These are phyloP conservation scores for Purpureocillium lavendulum DNA, from an alignment of 2,329 filamentous ascomycete species.

Conservation along the genomic window DNA sequence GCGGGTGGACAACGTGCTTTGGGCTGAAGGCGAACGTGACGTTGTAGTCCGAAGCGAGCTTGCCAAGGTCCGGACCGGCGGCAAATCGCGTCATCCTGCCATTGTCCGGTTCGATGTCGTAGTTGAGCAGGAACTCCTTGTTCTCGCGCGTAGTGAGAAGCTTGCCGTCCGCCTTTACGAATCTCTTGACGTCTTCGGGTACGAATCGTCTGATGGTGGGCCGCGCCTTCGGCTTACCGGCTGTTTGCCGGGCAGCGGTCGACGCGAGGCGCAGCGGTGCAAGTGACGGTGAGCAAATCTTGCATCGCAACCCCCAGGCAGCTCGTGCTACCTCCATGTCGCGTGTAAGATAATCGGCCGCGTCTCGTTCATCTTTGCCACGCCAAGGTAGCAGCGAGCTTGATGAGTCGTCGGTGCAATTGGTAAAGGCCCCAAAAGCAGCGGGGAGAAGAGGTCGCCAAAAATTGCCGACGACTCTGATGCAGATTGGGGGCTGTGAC, in stretches of 20 bases:
- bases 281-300: constrained; percentile 1
- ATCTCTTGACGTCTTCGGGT: constrained; percentile 11
- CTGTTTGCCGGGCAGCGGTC: constrained; percentile 1
- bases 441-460: no score
- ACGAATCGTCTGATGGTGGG: constrained; percentile 9
- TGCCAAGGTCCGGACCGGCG: constrained; percentile 4
- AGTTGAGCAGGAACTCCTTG: constrained; percentile 16
- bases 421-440: no score
- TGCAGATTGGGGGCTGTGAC: no score
- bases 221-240: constrained; percentile 1
- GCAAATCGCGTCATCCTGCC: constrained; percentile 9
- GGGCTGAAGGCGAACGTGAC: constrained; percentile 16
- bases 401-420: no score
- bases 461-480: no score
- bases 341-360: constrained; percentile 1
- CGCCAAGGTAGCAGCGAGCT: not conserved
- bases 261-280: constrained; percentile 7
- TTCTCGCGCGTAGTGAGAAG: constrained; percentile 20
- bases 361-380: constrained; percentile 9
- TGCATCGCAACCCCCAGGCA: constrained; percentile 2
- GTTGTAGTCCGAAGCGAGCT: constrained; percentile 10
- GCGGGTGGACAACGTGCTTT: constrained; percentile 22
- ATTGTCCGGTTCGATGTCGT: constrained; percentile 15
- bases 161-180: constrained; percentile 13
- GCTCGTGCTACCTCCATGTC: constrained; percentile 17